Evolutionary conservation across 148 eudicot genomes (phyloP), one percentile per base, ranked within the genome.

Genomic region (Salicornia ramosissima): DNA sequence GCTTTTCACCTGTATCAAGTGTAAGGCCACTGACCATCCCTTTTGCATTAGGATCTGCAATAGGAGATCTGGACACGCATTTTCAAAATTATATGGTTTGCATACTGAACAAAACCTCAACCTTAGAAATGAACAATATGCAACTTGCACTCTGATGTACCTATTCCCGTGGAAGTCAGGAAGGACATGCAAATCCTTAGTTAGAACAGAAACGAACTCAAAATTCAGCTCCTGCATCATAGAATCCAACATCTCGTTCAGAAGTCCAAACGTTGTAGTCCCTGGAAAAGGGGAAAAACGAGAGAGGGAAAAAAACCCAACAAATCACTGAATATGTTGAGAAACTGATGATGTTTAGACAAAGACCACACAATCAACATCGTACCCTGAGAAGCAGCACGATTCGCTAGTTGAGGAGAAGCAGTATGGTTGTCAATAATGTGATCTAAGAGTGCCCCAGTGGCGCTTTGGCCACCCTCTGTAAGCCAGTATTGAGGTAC

Each of bases 401-500:
- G 80, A 74, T 90, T 90, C 29, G 98, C 98, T 66, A 93, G 88
- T 58, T 76, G 86, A 62, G 85, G 87, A 73, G 92, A 90, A 62
- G 95, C 95, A 65, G 83, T 83, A 72, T 95, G 96, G 71, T 81
- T 88, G 68, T 90, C 96, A 65, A 94, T 79, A 71, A 90, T 73
- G 80, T 94, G 69, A 80, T 94, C 97, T 64, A 94, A 77, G 42
- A 94, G 83, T 59, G 92, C 92, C 70, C 98, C 98, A 43, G 97
- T 94, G 45, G 97, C 98, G 80, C 98, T 94, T 82, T 94, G 98
- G 52, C 98, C 98, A 51, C 97, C 98, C 82, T 94, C 98, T 46
- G 98, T 90, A 30, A 94, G 92, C 98, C 98, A 94, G 73, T 76
- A 94, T 73, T 85, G 83, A 59, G 98, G 98, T 70, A 94, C 88